Conservation (phyloP, 2,329 filamentous ascomycete species). For the Penicillium freii region DNA sequence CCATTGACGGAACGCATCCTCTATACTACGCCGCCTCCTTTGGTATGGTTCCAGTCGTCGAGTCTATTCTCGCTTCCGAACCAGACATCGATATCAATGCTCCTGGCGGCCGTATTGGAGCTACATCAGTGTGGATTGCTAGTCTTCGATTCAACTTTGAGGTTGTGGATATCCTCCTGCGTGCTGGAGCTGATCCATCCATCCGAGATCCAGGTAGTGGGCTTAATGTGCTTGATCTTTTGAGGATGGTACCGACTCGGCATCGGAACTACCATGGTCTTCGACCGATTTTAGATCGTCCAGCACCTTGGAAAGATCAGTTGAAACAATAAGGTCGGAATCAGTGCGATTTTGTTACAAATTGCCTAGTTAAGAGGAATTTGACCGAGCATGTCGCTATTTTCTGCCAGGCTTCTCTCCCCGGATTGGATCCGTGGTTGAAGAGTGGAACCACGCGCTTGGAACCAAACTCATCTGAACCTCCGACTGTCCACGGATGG, state of each 20-base stretch:
- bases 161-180: slow-evolving; percentile 15
- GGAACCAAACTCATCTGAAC: not conserved
- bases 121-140: slow-evolving; percentile 21
- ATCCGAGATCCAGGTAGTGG: slow-evolving; percentile 16
- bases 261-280: slow-evolving; percentile 4
- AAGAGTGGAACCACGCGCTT: not conserved
- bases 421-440: not conserved
- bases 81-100: slow-evolving; percentile 19
- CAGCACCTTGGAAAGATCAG: slow-evolving; percentile 4
- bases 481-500: not conserved
- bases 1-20: slow-evolving; percentile 18
- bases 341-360: not conserved
- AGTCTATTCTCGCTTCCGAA: slow-evolving; percentile 16
- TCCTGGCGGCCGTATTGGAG: slow-evolving; percentile 17
- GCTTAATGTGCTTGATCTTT: slow-evolving; percentile 9
- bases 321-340: not conserved
- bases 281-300: slow-evolving; percentile 8
- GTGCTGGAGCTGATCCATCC: slow-evolving; percentile 21
- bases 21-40: slow-evolving; percentile 24
- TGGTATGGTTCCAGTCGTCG: slow-evolving; percentile 19
- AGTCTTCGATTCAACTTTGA: slow-evolving; percentile 15
- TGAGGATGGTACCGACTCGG: slow-evolving; percentile 1
- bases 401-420: not conserved
- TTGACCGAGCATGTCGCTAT: not conserved
- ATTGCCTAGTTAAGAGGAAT: not conserved